phyloP scores from a whole-genome alignment of 352 stramenopile species.

The Globisporangium parvum region DNA sequence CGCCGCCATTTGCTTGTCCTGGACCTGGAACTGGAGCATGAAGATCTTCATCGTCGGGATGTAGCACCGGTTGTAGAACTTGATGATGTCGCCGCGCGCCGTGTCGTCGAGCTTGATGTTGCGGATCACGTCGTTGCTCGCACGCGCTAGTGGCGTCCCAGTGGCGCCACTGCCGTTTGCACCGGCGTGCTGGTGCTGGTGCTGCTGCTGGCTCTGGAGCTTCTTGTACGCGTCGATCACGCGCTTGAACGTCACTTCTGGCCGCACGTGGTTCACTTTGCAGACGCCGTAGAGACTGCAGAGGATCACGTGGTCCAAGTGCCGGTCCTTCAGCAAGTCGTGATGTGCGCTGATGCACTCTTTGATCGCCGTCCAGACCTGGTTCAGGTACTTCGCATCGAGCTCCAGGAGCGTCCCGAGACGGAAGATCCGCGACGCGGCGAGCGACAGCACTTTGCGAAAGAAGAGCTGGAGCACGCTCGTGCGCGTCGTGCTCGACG shows the following conservation, averaged over 20 bases:
- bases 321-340: constrained; percentile 58
- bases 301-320: constrained; percentile 77
- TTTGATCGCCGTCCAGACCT: constrained; percentile 85
- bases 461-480: constrained; percentile 82
- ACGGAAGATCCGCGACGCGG: constrained; percentile 71
- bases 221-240: constrained; percentile 77
- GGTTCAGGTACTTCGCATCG: constrained; percentile 70
- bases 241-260: constrained; percentile 70
- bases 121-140: constrained; percentile 63
- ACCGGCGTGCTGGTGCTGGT: constrained; percentile 4
- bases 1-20: constrained; percentile 77
- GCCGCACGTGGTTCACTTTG: constrained; percentile 72
- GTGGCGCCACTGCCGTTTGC: constrained; percentile 13
- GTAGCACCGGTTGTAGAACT: constrained; percentile 86
- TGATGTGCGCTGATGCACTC: constrained; percentile 67
- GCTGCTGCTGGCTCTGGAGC: constrained; percentile 32
- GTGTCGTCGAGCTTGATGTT: constrained; percentile 66
- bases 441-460: constrained; percentile 79
- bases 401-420: constrained; percentile 65
- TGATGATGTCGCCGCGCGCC: constrained; percentile 78
- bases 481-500: constrained; percentile 22
- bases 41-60: constrained; percentile 83
- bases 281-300: constrained; percentile 84
- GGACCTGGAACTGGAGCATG: constrained; percentile 78
- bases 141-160: constrained; percentile 26